phyloP scores from a whole-genome alignment of 176 grass and related monocot species.

The Elaeis guineensis region DNA sequence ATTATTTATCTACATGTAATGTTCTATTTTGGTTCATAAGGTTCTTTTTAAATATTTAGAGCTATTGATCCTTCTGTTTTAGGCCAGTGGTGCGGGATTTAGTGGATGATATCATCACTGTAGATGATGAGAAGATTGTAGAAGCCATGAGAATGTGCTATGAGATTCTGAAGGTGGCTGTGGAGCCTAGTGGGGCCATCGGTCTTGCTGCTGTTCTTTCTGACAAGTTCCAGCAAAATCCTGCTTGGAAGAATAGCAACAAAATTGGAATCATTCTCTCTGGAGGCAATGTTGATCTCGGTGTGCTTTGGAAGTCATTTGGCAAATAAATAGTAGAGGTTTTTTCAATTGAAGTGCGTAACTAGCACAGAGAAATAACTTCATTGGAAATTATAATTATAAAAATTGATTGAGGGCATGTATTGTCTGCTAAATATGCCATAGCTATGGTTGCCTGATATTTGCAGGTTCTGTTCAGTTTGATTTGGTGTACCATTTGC shows the following conservation, averaged over 20 bases:
- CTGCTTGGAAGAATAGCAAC: constrained; percentile 52
- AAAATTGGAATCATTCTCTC: constrained; percentile 84
- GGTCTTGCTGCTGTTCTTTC: constrained; percentile 73
- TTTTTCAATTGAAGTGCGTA: no score
- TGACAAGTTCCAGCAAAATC: constrained; percentile 52
- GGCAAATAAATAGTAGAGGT: constrained; percentile 10
- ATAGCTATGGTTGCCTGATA: no score
- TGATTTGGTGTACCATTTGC: no score
- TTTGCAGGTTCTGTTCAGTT: no score
- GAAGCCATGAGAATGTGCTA: constrained; percentile 90
- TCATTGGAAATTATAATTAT: no score
- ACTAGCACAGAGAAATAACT: no score
- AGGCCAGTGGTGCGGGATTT: constrained; percentile 88
- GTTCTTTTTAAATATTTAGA: no score
- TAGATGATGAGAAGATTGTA: constrained; percentile 66
- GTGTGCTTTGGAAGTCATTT: constrained; percentile 66
- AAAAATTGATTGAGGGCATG: no score
- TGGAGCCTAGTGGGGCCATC: constrained; percentile 71
- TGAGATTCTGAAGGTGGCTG: constrained; percentile 72
- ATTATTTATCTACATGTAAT: no score
- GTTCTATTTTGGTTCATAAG: no score
- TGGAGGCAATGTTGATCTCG: constrained; percentile 75
- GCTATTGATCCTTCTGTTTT: background rate
- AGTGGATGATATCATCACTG: constrained; percentile 71
- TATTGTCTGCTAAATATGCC: no score